These are phyloP conservation scores for Lipomyces starkeyi DNA, from an alignment of 805 yeast genomes.

Conservation along the genomic window DNA sequence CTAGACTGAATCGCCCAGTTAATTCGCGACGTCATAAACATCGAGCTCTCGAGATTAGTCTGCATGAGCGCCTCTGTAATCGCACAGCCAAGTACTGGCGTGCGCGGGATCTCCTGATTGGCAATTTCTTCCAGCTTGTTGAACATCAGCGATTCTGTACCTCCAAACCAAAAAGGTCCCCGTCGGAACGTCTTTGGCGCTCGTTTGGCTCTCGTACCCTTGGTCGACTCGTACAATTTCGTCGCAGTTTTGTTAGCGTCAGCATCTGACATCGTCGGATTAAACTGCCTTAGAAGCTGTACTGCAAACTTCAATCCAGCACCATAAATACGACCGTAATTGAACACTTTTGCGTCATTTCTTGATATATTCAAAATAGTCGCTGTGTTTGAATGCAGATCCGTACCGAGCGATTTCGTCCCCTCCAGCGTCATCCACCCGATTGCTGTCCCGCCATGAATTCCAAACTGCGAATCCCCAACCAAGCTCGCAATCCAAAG, in stretches of 20 bases:
- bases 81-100: constrained; percentile 93
- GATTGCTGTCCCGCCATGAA: constrained; percentile 95
- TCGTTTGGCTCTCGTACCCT: constrained; percentile 61
- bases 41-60: constrained; percentile 64
- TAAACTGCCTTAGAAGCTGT: constrained; percentile 80
- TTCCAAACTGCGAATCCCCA: constrained; percentile 86
- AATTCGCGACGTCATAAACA: constrained; percentile 85
- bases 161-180: constrained; percentile 64
- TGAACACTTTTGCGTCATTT: constrained; percentile 92
- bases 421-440: constrained; percentile 99
- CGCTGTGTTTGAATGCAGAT: constrained; percentile 93
- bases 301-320: constrained; percentile 94
- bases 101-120: constrained; percentile 74
- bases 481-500: constrained; percentile 96
- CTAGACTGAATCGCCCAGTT: constrained; percentile 99
- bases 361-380: constrained; percentile 85
- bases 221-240: constrained; percentile 76
- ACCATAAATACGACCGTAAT: constrained; percentile 96
- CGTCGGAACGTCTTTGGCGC: constrained; percentile 43
- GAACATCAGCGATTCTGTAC: constrained; percentile 91
- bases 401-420: constrained; percentile 87
- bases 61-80: constrained; percentile 82
- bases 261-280: constrained; percentile 66
- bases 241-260: constrained; percentile 72
- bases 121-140: constrained; percentile 89